Evolutionary conservation across 1,284 basidiomycete genomes (phyloP).

Genomic region (Prillingera fragicola): DNA sequence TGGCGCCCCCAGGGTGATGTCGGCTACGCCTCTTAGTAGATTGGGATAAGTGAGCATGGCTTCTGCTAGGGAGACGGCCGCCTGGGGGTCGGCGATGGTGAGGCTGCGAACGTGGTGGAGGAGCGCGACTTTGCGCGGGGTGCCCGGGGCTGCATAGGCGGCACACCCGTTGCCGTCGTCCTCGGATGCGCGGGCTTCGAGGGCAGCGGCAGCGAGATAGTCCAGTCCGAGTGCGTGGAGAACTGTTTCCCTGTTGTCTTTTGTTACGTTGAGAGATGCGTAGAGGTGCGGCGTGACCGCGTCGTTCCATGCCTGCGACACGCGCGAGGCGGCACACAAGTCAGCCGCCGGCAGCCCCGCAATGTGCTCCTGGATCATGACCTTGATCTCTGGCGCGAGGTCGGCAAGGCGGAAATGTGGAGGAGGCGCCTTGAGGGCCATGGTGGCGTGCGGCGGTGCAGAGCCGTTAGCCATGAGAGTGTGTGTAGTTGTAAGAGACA

Average conservation of each 20-base stretch:
- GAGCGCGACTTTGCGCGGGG: constrained; percentile 1
- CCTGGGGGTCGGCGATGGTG: constrained; percentile 1
- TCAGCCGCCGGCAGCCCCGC: constrained; percentile 2
- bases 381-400: constrained; percentile 9
- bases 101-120: constrained; percentile 8
- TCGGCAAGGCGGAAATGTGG: constrained; percentile 8
- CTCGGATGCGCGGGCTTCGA: constrained; percentile 12
- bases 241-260: constrained; percentile 5
- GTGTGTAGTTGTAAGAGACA: too few relatives aligned
- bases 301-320: constrained; percentile 6
- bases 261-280: constrained; percentile 1
- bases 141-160: not conserved
- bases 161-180: constrained; percentile 2
- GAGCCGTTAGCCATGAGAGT: too few relatives aligned
- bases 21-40: constrained; percentile 3
- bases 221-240: constrained; percentile 14
- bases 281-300: constrained; percentile 10
- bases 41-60: constrained; percentile 8
- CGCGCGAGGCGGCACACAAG: constrained; percentile 3
- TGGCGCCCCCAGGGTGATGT: constrained; percentile 8
- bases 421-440: too few relatives aligned
- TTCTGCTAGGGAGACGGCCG: constrained; percentile 9
- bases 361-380: constrained; percentile 5
- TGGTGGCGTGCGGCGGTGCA: not conserved
- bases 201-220: constrained; percentile 8